Base-by-base conservation (phyloP, 2,329 filamentous ascomycete species). In the Aspergillus sp. region DNA sequence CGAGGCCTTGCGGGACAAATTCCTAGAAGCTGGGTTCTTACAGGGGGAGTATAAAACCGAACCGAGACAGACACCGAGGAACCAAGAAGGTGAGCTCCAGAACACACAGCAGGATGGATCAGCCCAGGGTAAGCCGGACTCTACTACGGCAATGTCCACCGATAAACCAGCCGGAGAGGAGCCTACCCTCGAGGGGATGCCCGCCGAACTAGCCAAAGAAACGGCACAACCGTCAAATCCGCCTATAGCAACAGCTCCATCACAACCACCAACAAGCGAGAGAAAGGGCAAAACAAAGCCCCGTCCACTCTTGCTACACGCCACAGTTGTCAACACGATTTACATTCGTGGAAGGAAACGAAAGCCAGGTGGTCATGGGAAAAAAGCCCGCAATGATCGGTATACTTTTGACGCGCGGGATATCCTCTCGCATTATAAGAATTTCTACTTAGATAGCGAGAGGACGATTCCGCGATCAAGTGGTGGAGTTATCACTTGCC, bases 251-350 rank as follows among this genome's bases (percentile, higher is more conserved):
- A 26, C 45, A 15, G 18, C 36, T 5, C 54, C 58, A 7, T 61
- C 62, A 13, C 43, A 55, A n/a, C 38, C 53, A 20, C 55, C 54
- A 18, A 59, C 56, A 34, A 54, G 64, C 13, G 71, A 68, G 30
- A 62, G 58, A 5, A 68, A 63, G 56, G 8, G 50, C 77, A 12
- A 51, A 20, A 11, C 24, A 12, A 49, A 53, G 32, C 30, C 43
- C 15, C 78, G 90, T 54, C 83, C 85, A 6, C 72, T 97, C 60
- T 81, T 90, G 18, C 75, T 97, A 51, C 93, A 97, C 70, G 91
- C 90, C 17, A 97, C 93, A 0, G 77, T 97, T 4, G 76, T 95
- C 50, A 96, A 97, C 72, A 96, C 92, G 0, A 84, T 92, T 13
- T 96, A 96, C 70, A 85, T 72, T 36, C 63, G 62, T 15, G 63